Evolutionary conservation across 148 eudicot genomes (phyloP).

Genomic region (Persicaria tinctoria): DNA sequence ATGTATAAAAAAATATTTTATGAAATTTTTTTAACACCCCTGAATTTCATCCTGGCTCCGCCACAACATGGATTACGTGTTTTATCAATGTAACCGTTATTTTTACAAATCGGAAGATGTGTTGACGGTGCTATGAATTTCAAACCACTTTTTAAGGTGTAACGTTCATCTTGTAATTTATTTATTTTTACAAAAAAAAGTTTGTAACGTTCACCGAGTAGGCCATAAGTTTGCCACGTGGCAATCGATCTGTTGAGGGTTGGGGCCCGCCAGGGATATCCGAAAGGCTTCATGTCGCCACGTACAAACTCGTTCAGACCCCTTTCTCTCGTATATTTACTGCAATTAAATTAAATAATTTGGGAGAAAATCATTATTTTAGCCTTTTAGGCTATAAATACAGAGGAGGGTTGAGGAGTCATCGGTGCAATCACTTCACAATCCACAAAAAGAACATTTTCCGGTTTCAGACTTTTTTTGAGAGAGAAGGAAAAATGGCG

Average conservation of each 20-base stretch:
- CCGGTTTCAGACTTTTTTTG: not conserved
- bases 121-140: too few species aligned
- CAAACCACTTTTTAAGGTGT: too few species aligned
- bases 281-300: not conserved
- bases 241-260: not conserved
- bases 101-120: too few species aligned
- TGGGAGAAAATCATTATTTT: not conserved
- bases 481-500: constrained; percentile 37
- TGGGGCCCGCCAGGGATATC: not conserved
- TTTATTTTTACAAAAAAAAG: not conserved
- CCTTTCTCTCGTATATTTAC: not conserved
- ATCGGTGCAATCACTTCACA: not conserved
- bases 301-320: constrained; percentile 8
- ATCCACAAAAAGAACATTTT: not conserved
- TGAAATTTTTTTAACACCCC: too few species aligned
- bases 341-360: not conserved
- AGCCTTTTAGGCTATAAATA: constrained; percentile 8
- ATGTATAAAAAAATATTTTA: too few species aligned
- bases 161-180: too few species aligned
- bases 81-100: too few species aligned
- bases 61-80: too few species aligned
- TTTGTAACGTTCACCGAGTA: not conserved
- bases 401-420: not conserved
- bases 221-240: not conserved
- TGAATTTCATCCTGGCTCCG: too few species aligned